phyloP scores from a whole-genome alignment of 2,329 filamentous ascomycete genomes.

The Dothideomycetes sp. region DNA sequence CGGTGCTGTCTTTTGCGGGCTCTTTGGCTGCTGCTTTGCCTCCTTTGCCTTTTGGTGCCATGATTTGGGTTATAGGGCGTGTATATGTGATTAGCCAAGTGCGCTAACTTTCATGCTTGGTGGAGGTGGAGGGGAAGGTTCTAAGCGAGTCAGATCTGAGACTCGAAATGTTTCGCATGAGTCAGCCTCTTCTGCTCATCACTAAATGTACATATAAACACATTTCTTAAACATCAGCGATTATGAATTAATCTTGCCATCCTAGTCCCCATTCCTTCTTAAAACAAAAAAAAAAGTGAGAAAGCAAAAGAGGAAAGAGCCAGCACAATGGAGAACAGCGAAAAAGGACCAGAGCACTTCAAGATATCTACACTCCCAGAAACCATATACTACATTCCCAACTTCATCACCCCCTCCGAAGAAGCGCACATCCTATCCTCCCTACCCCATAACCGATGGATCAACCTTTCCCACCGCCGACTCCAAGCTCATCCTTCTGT shows the following conservation, averaged over 20 bases:
- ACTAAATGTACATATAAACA: too few relatives aligned
- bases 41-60: slow-evolving; percentile 16
- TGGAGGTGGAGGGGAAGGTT: too few relatives aligned
- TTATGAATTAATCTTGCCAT: too few relatives aligned
- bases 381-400: slow-evolving; percentile 70
- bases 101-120: not conserved
- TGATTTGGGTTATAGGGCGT: slow-evolving; percentile 1
- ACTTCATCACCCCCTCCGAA: slow-evolving; percentile 71
- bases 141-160: too few relatives aligned
- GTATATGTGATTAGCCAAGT: not conserved
- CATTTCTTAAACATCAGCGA: too few relatives aligned
- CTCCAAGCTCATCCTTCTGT: slow-evolving; percentile 85
- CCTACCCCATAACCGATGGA: slow-evolving; percentile 55
- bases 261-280: too few relatives aligned
- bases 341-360: not conserved
- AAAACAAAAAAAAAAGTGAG: too few relatives aligned
- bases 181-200: too few relatives aligned
- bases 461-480: slow-evolving; percentile 73
- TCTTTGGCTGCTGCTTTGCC: slow-evolving; percentile 16
- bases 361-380: slow-evolving; percentile 37
- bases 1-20: slow-evolving; percentile 19
- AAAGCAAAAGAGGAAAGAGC: too few relatives aligned
- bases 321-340: not conserved
- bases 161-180: too few relatives aligned
- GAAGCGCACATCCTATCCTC: slow-evolving; percentile 54